Percentiles rank a stretch among this genome's conserved stretches.
phyloP scores from a whole-genome alignment of 768 basidiomycete species.

The Terana coerulea region DNA sequence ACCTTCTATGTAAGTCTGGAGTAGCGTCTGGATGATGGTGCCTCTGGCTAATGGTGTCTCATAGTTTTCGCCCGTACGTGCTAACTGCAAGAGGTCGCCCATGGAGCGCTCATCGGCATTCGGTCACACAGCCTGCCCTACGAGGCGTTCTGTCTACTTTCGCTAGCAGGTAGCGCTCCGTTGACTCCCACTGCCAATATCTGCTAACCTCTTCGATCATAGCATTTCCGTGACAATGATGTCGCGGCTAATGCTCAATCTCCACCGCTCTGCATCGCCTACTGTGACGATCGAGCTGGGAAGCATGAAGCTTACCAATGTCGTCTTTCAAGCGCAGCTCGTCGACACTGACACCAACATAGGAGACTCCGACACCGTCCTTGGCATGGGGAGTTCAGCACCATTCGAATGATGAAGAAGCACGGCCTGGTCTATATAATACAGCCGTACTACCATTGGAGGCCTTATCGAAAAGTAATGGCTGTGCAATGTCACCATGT shows the following conservation, averaged over 20 bases:
- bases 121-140: constrained; percentile 36
- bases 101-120: not conserved
- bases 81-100: not conserved
- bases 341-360: no score
- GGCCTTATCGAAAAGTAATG: no score
- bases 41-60: not conserved
- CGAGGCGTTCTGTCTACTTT: constrained; percentile 46
- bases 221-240: constrained; percentile 13
- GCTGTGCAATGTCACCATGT: no score
- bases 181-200: not conserved
- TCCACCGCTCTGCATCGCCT: constrained; percentile 1
- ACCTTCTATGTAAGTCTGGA: constrained; percentile 31
- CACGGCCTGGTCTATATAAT: no score
- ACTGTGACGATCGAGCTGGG: no score
- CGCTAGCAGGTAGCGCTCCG: constrained; percentile 39
- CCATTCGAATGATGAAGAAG: no score
- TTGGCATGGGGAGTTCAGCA: no score
- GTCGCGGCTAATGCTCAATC: constrained; percentile 7
- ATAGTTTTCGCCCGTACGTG: not conserved
- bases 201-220: not conserved
- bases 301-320: no score
- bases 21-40: not conserved
- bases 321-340: no score
- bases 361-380: no score
- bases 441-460: no score